Conservation (phyloP, 768 basidiomycete species). For the Multifurca ochricompacta region DNA sequence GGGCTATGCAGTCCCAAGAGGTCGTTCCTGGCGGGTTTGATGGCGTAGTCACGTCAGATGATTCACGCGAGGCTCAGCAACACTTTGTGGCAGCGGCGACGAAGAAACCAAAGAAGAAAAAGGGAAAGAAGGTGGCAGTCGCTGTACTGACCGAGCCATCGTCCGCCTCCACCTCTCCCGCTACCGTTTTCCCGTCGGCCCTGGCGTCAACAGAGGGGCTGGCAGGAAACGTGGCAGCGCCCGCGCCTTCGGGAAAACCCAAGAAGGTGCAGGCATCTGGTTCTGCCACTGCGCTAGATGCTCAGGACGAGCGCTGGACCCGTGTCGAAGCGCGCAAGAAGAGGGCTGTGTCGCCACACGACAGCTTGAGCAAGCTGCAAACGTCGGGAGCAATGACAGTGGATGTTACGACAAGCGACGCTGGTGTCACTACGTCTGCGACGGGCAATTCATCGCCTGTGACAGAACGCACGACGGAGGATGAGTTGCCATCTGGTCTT, state of each 20-base stretch:
- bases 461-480: constrained; percentile 29
- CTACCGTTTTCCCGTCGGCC: not conserved
- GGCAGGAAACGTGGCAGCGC: not conserved
- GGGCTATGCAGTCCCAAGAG: constrained; percentile 31
- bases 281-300: constrained; percentile 25
- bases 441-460: constrained; percentile 36
- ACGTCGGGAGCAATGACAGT: constrained; percentile 22
- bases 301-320: constrained; percentile 64
- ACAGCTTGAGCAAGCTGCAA: constrained; percentile 1
- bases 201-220: not conserved
- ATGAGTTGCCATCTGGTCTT: constrained; percentile 49
- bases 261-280: constrained; percentile 28
- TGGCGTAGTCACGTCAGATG: constrained; percentile 11
- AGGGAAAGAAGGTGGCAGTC: constrained; percentile 23
- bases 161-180: constrained; percentile 17
- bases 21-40: constrained; percentile 44
- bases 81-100: constrained; percentile 22
- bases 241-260: constrained; percentile 18
- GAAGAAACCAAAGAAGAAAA: constrained; percentile 43
- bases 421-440: constrained; percentile 40
- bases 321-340: constrained; percentile 49
- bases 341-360: constrained; percentile 5
- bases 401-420: constrained; percentile 39
- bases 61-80: not conserved
- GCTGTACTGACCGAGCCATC: constrained; percentile 25